phyloP scores from a whole-genome alignment of 305 asterid genomes.

The Fraxinus sp. region DNA sequence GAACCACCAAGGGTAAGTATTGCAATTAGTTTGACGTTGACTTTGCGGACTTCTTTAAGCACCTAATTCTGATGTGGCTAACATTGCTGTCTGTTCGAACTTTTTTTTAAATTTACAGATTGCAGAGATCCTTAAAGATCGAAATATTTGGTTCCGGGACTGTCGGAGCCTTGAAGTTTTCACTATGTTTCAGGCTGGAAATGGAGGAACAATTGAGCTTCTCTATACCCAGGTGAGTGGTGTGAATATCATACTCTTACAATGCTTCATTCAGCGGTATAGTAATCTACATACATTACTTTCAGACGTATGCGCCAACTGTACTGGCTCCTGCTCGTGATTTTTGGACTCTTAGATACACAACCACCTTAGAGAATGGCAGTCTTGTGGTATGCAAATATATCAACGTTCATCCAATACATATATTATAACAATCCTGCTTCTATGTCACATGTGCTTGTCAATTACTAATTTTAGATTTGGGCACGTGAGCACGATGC shows the following conservation, averaged over 20 bases:
- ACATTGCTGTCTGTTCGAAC: not conserved
- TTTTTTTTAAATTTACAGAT: slow-evolving; percentile 44
- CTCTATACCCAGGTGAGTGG: slow-evolving; percentile 69
- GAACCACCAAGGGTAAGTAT: slow-evolving; percentile 81
- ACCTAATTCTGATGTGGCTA: not conserved
- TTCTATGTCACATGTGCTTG: not conserved
- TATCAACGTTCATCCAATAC: not conserved
- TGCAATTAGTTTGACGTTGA: not conserved
- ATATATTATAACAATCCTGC: not conserved
- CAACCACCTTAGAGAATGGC: slow-evolving; percentile 77
- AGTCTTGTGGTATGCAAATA: slow-evolving; percentile 75
- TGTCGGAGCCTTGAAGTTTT: slow-evolving; percentile 87
- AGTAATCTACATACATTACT: slow-evolving; percentile 14
- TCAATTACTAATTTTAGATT: not conserved
- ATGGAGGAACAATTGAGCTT: slow-evolving; percentile 88
- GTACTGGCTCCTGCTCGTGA: slow-evolving; percentile 94
- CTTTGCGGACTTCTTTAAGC: not conserved
- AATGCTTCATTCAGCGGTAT: not conserved
- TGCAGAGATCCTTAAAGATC: slow-evolving; percentile 93
- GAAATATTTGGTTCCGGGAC: slow-evolving; percentile 85
- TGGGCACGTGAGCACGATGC: not conserved
- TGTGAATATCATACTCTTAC: not conserved
- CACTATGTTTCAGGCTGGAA: slow-evolving; percentile 83
- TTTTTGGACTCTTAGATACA: slow-evolving; percentile 96
- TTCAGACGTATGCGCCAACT: slow-evolving; percentile 86